Evolutionary conservation across 2,329 filamentous ascomycete genomes (phyloP).

Genomic region (Fusarium heterosporum): DNA sequence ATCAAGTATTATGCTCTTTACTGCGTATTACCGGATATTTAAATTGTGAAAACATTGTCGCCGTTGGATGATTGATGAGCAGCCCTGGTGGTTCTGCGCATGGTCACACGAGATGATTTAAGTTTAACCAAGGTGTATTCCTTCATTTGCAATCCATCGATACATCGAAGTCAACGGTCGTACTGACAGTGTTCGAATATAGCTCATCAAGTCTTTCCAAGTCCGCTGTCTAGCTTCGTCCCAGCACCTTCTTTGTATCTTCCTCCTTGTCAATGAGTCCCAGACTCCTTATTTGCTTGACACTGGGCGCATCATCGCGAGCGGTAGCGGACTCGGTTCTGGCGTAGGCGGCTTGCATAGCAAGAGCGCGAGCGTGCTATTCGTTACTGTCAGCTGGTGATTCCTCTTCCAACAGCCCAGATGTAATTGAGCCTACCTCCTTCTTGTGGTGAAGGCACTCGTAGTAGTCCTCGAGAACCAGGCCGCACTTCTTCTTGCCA

Average conservation of each 20-base stretch:
- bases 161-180: slow-evolving; percentile 5
- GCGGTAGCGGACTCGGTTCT: slow-evolving; percentile 80
- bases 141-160: slow-evolving; percentile 36
- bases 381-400: slow-evolving; percentile 28
- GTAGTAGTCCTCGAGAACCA: slow-evolving; percentile 94
- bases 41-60: not conserved
- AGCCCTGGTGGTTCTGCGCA: not conserved
- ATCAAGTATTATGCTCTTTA: not conserved
- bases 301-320: slow-evolving; percentile 83
- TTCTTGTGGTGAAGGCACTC: slow-evolving; percentile 99
- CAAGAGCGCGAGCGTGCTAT: slow-evolving; percentile 81
- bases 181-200: slow-evolving; percentile 15
- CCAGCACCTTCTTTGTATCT: slow-evolving; percentile 73
- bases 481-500: slow-evolving; percentile 88
- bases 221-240: slow-evolving; percentile 45
- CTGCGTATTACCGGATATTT: not conserved
- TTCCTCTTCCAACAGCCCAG: not conserved
- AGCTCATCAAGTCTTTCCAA: slow-evolving; percentile 15
- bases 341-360: slow-evolving; percentile 86
- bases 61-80: not conserved
- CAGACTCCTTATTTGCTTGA: slow-evolving; percentile 87
- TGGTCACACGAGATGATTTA: slow-evolving; percentile 1
- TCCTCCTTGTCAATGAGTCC: slow-evolving; percentile 87
- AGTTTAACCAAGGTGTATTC: slow-evolving; percentile 41
- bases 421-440: slow-evolving; percentile 75